Conservation (phyloP, 345 rosid species). For the Reutealis trisperma region DNA sequence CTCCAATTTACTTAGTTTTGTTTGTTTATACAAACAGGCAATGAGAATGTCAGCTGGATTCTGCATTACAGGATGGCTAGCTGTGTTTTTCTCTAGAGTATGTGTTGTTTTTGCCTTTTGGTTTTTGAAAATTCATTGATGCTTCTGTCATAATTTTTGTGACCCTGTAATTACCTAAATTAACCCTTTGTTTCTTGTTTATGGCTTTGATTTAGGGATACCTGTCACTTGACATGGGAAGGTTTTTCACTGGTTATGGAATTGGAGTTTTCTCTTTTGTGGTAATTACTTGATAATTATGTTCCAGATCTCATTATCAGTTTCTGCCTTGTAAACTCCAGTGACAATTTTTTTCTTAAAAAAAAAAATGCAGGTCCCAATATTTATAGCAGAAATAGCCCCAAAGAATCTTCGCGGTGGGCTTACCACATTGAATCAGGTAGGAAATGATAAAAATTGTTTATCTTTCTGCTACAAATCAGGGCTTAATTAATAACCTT, state of each 20-base stretch:
- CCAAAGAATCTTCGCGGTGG: constrained; percentile 92
- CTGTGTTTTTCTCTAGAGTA: constrained; percentile 70
- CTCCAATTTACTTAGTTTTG: neutral
- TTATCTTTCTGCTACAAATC: too few species aligned
- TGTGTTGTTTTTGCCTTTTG: neutral
- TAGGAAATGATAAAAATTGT: constrained; percentile 11
- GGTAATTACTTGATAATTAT: constrained; percentile 41
- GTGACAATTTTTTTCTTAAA: neutral
- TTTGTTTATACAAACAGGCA: constrained; percentile 46
- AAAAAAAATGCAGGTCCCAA: constrained; percentile 58
- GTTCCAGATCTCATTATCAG: neutral
- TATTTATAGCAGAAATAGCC: constrained; percentile 87
- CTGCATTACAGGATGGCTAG: constrained; percentile 85
- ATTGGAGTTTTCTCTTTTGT: constrained; percentile 91
- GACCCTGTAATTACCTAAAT: neutral
- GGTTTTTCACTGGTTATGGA: constrained; percentile 83
- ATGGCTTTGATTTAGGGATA: constrained; percentile 45
- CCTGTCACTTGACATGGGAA: constrained; percentile 69
- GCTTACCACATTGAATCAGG: constrained; percentile 82
- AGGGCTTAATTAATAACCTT: too few species aligned
- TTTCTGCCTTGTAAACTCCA: neutral
- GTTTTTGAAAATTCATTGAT: neutral
- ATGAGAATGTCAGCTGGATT: constrained; percentile 77
- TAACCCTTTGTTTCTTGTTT: neutral
- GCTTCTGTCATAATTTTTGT: neutral